These are phyloP conservation scores for Phaeosphaeria sp. DNA, from an alignment of 2,329 filamentous ascomycete species.

Conservation along the genomic window DNA sequence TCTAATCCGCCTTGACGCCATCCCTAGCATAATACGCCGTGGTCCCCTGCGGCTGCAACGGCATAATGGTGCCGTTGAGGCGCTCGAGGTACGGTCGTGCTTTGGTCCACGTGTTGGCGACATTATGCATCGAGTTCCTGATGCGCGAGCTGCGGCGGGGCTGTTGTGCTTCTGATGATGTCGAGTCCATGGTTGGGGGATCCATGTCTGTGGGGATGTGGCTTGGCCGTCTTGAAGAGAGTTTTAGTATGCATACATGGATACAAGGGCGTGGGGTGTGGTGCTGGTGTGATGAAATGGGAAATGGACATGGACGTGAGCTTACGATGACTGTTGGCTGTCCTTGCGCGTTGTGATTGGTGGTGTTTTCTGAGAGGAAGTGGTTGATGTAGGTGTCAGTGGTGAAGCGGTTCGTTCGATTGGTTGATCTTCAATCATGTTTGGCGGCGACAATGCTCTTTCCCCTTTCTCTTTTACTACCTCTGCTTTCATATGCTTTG, in stretches of 20 bases:
- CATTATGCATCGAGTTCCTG: slow-evolving; percentile 4
- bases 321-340: too few relatives aligned
- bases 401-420: not conserved
- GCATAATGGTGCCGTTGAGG: slow-evolving; percentile 17
- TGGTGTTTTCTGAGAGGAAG: not conserved
- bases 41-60: slow-evolving; percentile 5
- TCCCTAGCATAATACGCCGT: slow-evolving; percentile 1
- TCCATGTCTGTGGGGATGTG: not conserved
- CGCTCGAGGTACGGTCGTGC: slow-evolving; percentile 18
- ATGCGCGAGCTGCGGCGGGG: slow-evolving; percentile 8
- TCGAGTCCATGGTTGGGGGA: not conserved
- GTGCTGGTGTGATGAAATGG: not conserved
- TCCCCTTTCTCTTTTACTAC: not conserved
- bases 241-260: not conserved
- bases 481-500: not conserved
- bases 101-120: slow-evolving; percentile 18
- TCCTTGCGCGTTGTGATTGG: not conserved
- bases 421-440: not conserved
- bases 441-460: not conserved
- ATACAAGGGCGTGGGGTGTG: not conserved
- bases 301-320: not conserved
- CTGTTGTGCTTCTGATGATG: not conserved
- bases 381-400: not conserved
- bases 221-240: not conserved
- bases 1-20: not conserved